Evolutionary conservation across 1,284 basidiomycete genomes (phyloP).

Genomic region (Cronartium quercuum): DNA sequence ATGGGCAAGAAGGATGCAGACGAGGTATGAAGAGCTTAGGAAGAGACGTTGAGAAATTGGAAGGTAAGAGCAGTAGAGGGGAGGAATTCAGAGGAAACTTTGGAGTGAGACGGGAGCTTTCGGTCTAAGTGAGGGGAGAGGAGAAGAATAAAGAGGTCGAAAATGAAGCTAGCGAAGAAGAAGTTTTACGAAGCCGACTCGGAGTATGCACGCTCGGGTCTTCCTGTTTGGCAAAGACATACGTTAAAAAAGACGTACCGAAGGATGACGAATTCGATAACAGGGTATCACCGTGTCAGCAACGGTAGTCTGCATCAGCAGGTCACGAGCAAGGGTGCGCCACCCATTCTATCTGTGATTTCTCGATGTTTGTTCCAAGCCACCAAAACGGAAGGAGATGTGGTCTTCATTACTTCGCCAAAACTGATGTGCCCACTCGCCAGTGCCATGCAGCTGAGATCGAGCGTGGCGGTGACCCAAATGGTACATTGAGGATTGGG

Average conservation of each 20-base stretch:
- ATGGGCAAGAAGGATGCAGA: slow-evolving; percentile 38
- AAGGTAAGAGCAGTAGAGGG: slow-evolving; percentile 25
- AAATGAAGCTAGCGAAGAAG: neutral
- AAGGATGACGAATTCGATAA: neutral
- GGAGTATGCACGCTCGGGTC: slow-evolving; percentile 24
- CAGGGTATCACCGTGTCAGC: slow-evolving; percentile 1
- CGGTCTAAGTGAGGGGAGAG: slow-evolving; percentile 5
- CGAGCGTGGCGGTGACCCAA: slow-evolving; percentile 2
- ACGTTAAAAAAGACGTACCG: neutral
- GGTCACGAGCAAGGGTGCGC: slow-evolving; percentile 5
- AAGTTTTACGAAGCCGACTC: slow-evolving; percentile 29
- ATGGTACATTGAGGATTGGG: neutral
- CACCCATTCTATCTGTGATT: slow-evolving; percentile 10
- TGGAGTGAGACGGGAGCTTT: slow-evolving; percentile 36
- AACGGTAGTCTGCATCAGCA: slow-evolving; percentile 4
- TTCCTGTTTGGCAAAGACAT: slow-evolving; percentile 8
- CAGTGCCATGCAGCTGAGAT: slow-evolving; percentile 19
- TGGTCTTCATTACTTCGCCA: neutral
- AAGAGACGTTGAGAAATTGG: slow-evolving; percentile 27
- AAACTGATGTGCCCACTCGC: slow-evolving; percentile 16
- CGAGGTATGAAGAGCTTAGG: slow-evolving; percentile 36
- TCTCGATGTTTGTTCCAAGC: slow-evolving; percentile 16
- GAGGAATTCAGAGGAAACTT: slow-evolving; percentile 38
- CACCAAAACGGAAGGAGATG: slow-evolving; percentile 7
- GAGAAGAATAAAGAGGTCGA: slow-evolving; percentile 6